These are phyloP conservation scores for Dalechampia spathulata DNA, from an alignment of 441 rosid genomes.

Conservation along the genomic window DNA sequence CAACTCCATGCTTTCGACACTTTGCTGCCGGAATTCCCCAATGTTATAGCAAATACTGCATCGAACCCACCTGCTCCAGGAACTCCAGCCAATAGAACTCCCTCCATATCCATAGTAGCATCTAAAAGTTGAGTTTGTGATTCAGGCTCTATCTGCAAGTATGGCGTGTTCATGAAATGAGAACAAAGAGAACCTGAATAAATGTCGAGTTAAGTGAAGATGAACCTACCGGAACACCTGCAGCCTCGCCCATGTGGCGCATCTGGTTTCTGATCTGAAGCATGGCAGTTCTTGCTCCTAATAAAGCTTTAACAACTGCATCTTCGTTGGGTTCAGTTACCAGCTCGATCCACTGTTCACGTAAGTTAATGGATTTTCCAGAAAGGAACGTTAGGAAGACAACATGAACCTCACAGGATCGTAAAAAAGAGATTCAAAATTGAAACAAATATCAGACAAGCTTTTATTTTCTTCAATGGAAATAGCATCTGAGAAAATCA, in stretches of 20 bases:
- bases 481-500: background rate
- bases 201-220: slow-evolving; percentile 6
- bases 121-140: slow-evolving; percentile 71
- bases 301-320: slow-evolving; percentile 46
- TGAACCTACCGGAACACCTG: slow-evolving; percentile 71
- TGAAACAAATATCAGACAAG: background rate
- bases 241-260: slow-evolving; percentile 91
- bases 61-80: slow-evolving; percentile 99
- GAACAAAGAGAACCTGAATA: background rate
- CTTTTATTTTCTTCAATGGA: background rate
- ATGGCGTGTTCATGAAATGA: background rate
- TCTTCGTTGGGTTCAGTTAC: slow-evolving; percentile 47
- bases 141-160: slow-evolving; percentile 90
- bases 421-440: slow-evolving; percentile 1
- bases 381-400: slow-evolving; percentile 10
- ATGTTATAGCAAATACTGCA: slow-evolving; percentile 71
- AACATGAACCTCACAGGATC: background rate
- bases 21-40: slow-evolving; percentile 57
- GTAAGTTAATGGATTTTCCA: slow-evolving; percentile 20
- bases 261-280: slow-evolving; percentile 63
- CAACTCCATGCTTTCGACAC: slow-evolving; percentile 69
- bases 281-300: slow-evolving; percentile 74
- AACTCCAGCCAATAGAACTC: slow-evolving; percentile 87
- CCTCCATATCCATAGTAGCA: slow-evolving; percentile 77
- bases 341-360: slow-evolving; percentile 70